These are phyloP conservation scores for Saccharomycopsis sp. DNA, from an alignment of 805 yeast genomes.

Conservation along the genomic window DNA sequence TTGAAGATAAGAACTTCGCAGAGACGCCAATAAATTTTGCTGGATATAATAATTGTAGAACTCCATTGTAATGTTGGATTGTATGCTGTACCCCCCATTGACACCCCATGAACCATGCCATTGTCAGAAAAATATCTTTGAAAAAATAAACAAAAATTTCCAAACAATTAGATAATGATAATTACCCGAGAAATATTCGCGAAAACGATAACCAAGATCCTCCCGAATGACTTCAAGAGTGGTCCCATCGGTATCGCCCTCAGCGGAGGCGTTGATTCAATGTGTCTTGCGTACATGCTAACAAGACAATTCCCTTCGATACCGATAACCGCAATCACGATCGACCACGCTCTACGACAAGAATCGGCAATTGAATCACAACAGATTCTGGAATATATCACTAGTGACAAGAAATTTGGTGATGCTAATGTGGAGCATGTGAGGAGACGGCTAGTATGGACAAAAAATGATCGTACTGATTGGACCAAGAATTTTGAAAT, in stretches of 20 bases:
- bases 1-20: no score
- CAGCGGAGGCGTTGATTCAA: slow-evolving; percentile 44
- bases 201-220: no score
- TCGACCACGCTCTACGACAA: slow-evolving; percentile 35
- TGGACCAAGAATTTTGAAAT: slow-evolving; percentile 34
- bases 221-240: no score
- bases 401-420: slow-evolving; percentile 23
- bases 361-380: slow-evolving; percentile 32
- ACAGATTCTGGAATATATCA: slow-evolving; percentile 25
- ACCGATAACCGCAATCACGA: slow-evolving; percentile 33
- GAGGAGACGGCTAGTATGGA: slow-evolving; percentile 26
- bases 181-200: no score
- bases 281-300: slow-evolving; percentile 35
- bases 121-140: no score
- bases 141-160: no score
- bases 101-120: no score
- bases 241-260: slow-evolving; percentile 36
- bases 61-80: no score
- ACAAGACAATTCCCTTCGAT: slow-evolving; percentile 23
- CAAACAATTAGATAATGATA: no score
- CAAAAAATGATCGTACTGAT: slow-evolving; percentile 21
- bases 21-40: no score
- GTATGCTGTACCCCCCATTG: no score
- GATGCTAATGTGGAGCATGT: slow-evolving; percentile 4
- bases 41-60: no score